Base-by-base conservation (phyloP, 495 filamentous ascomycete genomes). In the Neurospora sp. region DNA sequence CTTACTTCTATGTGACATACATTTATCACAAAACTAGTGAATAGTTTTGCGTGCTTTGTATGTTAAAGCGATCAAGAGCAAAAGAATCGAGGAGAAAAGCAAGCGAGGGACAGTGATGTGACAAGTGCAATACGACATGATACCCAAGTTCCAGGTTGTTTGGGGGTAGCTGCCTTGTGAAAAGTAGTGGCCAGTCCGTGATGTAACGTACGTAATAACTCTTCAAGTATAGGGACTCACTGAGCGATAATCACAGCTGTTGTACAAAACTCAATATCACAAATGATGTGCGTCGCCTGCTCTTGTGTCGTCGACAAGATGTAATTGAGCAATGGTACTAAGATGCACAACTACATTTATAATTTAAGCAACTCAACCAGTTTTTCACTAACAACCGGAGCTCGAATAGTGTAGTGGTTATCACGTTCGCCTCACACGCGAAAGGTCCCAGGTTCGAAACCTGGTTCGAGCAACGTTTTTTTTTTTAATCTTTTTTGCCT, bases 321-420 rank as follows among this genome's bases (percentile, higher is more conserved):
- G 10, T 22, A 22, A 1, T 53, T 12, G 20, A 47, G 9, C 20
- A 53, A 27, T 0, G 31, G 31, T 35, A 35, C 31, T 5, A 35
- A 35, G 35, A 7, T 37, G 35, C 0, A 37, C 4, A 37, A 37
- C 35, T 37, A 37, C 35, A 0, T 37, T 7, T 37, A 37, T 37
- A 6, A 37, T 37, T 0, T 37, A 37, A 22, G 10, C 20, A 59
- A 31, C 20, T 14, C 3, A 3, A 12, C 2, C 3, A 3, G 6
- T 1, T 65, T 1, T 18, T 1, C 27, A 18, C 8, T 3, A 65
- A 65, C 31, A 65, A 16, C 27, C 7, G 53, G 27, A 35, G 53
- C 53, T 65, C 53, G 53, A 65, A 65, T 65, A 65, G 53, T 65
- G 53, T 65, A 65, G 53, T 65, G 53, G 53, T 65, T 65, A 65